Percentiles rank a stretch among this genome's conserved stretches.
Conservation (phyloP, 192 early-diverging fungal genomes). For the Powellomyces hirtus region DNA sequence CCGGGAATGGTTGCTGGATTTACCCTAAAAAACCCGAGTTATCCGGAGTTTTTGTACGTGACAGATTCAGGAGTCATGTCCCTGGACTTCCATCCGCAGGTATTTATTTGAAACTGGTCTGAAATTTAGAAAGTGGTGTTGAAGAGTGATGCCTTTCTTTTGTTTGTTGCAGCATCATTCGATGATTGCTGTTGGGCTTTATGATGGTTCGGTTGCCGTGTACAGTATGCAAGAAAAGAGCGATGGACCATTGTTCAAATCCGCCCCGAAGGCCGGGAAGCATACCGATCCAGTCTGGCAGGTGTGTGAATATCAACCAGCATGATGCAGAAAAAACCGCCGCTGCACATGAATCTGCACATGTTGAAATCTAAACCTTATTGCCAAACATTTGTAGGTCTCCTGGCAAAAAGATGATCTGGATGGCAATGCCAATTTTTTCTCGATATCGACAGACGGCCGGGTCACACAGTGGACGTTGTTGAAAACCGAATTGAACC, state of each 20-base stretch:
- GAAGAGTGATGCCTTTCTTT: background rate
- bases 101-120: background rate
- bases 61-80: constrained; percentile 62
- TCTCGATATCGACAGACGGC: constrained; percentile 60
- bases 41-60: constrained; percentile 56
- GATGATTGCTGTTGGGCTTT: constrained; percentile 61
- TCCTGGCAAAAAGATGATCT: constrained; percentile 69
- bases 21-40: constrained; percentile 60
- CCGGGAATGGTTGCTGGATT: constrained; percentile 63
- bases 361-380: background rate
- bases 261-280: constrained; percentile 39
- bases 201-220: constrained; percentile 58
- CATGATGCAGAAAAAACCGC: too few species aligned
- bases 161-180: constrained; percentile 50
- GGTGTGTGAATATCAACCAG: too few species aligned
- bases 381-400: too few species aligned
- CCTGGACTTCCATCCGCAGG: constrained; percentile 59
- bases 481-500: constrained; percentile 56
- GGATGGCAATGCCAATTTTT: constrained; percentile 63
- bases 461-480: constrained; percentile 60
- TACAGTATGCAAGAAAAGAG: constrained; percentile 59
- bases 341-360: too few species aligned
- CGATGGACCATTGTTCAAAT: constrained; percentile 51
- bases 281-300: constrained; percentile 70
- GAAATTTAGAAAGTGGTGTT: background rate